Percentiles rank a stretch among this genome's conserved stretches.
These are phyloP conservation scores for Fusarium illudens DNA, from an alignment of 2,329 filamentous ascomycete genomes.

Conservation along the genomic window DNA sequence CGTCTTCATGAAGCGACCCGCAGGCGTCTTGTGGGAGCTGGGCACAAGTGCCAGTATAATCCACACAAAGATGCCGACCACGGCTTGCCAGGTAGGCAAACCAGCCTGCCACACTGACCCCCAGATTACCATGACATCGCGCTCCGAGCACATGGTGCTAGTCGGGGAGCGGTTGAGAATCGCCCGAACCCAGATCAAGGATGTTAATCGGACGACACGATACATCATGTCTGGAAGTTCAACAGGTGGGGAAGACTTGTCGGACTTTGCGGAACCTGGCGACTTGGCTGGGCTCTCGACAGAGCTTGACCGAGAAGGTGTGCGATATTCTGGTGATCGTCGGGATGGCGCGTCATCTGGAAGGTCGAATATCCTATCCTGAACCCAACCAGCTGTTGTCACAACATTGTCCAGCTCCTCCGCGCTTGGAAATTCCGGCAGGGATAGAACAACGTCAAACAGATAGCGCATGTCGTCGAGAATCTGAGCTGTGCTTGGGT, in stretches of 20 bases:
- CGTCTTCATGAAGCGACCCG: constrained; percentile 57
- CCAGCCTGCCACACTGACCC: constrained; percentile 57
- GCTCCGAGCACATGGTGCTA: constrained; percentile 48
- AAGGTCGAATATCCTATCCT: constrained; percentile 49
- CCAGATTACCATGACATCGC: constrained; percentile 57
- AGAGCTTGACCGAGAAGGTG: constrained; percentile 23
- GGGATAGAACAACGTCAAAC: constrained; percentile 52
- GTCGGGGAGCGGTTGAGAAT: constrained; percentile 55
- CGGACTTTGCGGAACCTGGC: constrained; percentile 22
- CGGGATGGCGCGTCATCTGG: constrained; percentile 41
- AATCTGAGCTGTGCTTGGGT: constrained; percentile 56
- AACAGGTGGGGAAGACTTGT: constrained; percentile 26
- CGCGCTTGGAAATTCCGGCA: constrained; percentile 47
- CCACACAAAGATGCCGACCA: constrained; percentile 61
- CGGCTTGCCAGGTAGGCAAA: constrained; percentile 55
- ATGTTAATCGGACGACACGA: constrained; percentile 55
- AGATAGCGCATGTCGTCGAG: constrained; percentile 62
- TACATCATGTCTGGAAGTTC: constrained; percentile 55
- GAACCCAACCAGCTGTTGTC: constrained; percentile 51
- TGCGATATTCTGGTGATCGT: constrained; percentile 14
- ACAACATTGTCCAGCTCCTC: constrained; percentile 52
- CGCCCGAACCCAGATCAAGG: constrained; percentile 58
- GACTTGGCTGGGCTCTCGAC: constrained; percentile 18
- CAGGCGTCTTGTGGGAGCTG: constrained; percentile 49
- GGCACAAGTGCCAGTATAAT: constrained; percentile 54